Base-by-base conservation (phyloP, 129 eudicot genomes). In the Saposhnikovia divaricata region DNA sequence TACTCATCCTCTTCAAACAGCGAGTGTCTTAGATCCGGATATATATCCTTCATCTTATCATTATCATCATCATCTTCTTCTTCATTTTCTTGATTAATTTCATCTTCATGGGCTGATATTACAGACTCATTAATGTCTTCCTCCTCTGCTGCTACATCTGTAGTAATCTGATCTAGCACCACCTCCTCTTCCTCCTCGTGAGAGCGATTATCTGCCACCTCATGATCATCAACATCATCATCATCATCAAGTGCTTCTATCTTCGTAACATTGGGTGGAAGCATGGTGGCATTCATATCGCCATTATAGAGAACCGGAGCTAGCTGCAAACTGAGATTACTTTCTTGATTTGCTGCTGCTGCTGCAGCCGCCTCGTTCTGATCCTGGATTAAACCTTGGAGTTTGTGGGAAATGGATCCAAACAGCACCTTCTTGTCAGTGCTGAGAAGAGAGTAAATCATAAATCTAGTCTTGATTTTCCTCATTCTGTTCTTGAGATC, bases 341-440 rank as follows among this genome's bases (percentile, higher is more conserved):
- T 73, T 15, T 50, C 38, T 21, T 31, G 21, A 18, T 5, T 15
- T 23, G 19, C 51, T 28, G 13, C 69, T 50, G 50, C 45, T 71
- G 21, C 34, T 40, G 39, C 68, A 34, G 34, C 45, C 39, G 16
- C 18, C 51, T 21, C n/a, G 5, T 37, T 63, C n/a, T 19, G 48
- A 16, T 9, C 14, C 75, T 18, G 42, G 71, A 66, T 11, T 14
- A 75, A 27, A 15, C 43, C 76, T 9, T 63, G 48, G 76, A 81
- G 15, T 37, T 77, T 77, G 80, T 55, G 27, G 42, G 80, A 77
- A 72, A 77, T 77, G 72, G 80, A 77, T 21, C 70, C 80, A 55
- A 77, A 37, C 8, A 77, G 80, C 47, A 65, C 70, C 84, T 66
- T 81, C 77, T 76, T 81, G 76, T 81, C 84, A 31, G 78, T 48